phyloP scores from a whole-genome alignment of 108 stramenopile species.

The Fragilariopsis cylindrus region DNA sequence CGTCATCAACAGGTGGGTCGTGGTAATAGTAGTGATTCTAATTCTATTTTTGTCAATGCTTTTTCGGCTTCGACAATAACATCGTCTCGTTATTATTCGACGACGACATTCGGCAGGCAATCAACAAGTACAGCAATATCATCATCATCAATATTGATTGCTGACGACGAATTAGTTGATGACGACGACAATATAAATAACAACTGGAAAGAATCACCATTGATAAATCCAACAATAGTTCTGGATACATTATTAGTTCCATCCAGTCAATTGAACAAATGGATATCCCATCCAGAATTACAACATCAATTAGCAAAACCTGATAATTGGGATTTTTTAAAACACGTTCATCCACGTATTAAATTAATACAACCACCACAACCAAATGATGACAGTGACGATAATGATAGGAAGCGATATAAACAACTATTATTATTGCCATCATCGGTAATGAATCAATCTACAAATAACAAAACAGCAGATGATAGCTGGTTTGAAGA shows the following conservation, averaged over 20 bases:
- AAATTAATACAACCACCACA: slow-evolving; percentile 65
- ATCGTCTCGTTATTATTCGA: no score
- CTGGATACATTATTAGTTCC: slow-evolving; percentile 46
- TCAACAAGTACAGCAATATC: no score
- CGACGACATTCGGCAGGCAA: no score
- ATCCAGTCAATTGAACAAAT: slow-evolving; percentile 15
- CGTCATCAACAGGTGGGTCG: no score
- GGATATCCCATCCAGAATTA: slow-evolving; percentile 24
- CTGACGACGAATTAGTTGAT: no score
- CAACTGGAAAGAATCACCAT: slow-evolving; percentile 49
- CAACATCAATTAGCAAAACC: slow-evolving; percentile 53
- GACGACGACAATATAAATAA: neutral
- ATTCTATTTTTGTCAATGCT: no score
- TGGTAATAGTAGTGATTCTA: no score
- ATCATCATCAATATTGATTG: no score
- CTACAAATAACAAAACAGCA: slow-evolving; percentile 1
- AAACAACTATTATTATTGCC: slow-evolving; percentile 28
- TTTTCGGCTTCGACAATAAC: no score
- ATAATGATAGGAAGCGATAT: slow-evolving; percentile 4
- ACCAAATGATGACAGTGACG: slow-evolving; percentile 1
- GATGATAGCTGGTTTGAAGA: neutral
- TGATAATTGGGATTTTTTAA: slow-evolving; percentile 39
- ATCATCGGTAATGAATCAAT: slow-evolving; percentile 8
- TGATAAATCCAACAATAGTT: slow-evolving; percentile 30
- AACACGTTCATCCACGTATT: slow-evolving; percentile 65